Evolutionary conservation across 176 grass and related monocot genomes (phyloP), one percentile per base, ranked within the genome.

Genomic region (Oryza meridionalis): DNA sequence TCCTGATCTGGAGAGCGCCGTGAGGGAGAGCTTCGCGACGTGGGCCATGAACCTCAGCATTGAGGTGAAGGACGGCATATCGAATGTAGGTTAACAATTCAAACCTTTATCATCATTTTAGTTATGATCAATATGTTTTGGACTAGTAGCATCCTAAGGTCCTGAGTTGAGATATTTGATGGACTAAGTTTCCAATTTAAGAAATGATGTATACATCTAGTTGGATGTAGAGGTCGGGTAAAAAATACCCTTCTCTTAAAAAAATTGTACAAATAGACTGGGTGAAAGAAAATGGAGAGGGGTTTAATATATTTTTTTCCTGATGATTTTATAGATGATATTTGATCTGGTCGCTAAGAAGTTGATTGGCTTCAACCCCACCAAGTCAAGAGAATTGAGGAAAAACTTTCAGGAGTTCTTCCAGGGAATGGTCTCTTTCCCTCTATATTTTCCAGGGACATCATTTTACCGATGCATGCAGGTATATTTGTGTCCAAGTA

Each of bases 381-480:
- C 0, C 0, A 42, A 64, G 37, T 63, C 69, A 21, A 82, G 21
- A 26, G 58, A 65, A 19, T 11, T 82, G 58, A 82, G 69, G 17
- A 64, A 73, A 55, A 65, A 73, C 16, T 82, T 73, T 0, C 15
- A 82, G 11, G 17, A 3, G 24, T 73, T 82, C 69, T 9, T 82
- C 11, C 16, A 73, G 5, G 80, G 55, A 1, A 45, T 82, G n/a
- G 2, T 82, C 15, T 45, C 69, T 19, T 82, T 82, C 55, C 69
- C 69, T 4, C 19, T 73, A 29, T 65, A 72, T 71, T 73, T 82
- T 9, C 80, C 38, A 5, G 80, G 80, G 38, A 65, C 69, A 82
- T 8, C 33, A 10, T 82, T 82, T 62, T 82, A 82, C 80, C 43
- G 10, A 44, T 82, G 80, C 69, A 82, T 82, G 58, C 37, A 73